Evolutionary conservation across 1,284 basidiomycete genomes (phyloP).

Genomic region (Pulchroboletus neoregius): DNA sequence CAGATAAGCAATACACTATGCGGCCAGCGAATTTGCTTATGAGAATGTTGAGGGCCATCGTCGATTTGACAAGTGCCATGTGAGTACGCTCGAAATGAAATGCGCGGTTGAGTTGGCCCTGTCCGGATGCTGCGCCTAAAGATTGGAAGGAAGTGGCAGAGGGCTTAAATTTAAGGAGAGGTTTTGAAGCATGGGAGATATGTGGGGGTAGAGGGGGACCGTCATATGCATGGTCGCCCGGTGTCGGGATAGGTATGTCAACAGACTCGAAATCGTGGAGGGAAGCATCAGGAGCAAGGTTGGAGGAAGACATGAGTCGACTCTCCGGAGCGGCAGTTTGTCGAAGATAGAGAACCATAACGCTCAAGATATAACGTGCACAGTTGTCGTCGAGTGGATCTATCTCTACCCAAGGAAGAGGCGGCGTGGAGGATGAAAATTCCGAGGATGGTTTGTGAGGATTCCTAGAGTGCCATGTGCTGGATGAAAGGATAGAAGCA

Average conservation of each 20-base stretch:
- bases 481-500: constrained; percentile 15
- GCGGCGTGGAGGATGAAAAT: constrained; percentile 35
- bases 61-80: constrained; percentile 55
- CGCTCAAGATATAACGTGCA: constrained; percentile 81
- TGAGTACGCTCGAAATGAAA: constrained; percentile 65
- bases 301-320: constrained; percentile 60
- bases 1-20: constrained; percentile 85
- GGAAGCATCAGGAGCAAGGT: constrained; percentile 59
- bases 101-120: constrained; percentile 33
- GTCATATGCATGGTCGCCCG: constrained; percentile 20
- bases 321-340: constrained; percentile 61
- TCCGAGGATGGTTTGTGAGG: constrained; percentile 39
- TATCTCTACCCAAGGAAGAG: constrained; percentile 58
- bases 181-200: constrained; percentile 31
- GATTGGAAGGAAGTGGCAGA: constrained; percentile 37
- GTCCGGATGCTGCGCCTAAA: constrained; percentile 21
- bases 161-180: constrained; percentile 29
- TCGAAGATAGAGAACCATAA: constrained; percentile 78
- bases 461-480: constrained; percentile 32
- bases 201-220: constrained; percentile 32
- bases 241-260: constrained; percentile 39
- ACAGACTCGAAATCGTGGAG: constrained; percentile 68
- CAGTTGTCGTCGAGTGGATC: constrained; percentile 80
- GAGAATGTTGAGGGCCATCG: constrained; percentile 53
- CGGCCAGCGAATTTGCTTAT: constrained; percentile 70